Evolutionary conservation across 768 basidiomycete species (phyloP).

Genomic region (Stropharia rugosoannulata): DNA sequence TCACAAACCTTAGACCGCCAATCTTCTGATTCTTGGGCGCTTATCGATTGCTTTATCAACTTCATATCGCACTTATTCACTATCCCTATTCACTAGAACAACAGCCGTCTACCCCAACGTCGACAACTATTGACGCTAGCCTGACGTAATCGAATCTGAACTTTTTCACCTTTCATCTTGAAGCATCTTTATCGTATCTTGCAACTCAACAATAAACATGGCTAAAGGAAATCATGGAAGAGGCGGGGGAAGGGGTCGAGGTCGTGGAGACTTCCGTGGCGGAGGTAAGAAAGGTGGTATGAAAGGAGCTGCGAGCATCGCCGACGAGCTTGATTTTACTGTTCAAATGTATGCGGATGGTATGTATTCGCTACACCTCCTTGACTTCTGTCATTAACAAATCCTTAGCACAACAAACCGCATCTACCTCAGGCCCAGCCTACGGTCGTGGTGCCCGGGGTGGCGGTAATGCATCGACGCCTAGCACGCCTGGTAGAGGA

Average conservation of each 20-base stretch:
- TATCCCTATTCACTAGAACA: too few relatives aligned
- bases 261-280: constrained; percentile 13
- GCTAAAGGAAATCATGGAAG: constrained; percentile 8
- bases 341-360: constrained; percentile 23
- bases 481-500: constrained; percentile 19
- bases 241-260: constrained; percentile 9
- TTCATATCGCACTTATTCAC: too few relatives aligned
- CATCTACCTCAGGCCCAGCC: constrained; percentile 14
- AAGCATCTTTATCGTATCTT: too few relatives aligned
- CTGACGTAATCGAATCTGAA: too few relatives aligned
- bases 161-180: too few relatives aligned
- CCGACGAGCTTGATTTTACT: constrained; percentile 23
- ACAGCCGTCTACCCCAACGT: too few relatives aligned
- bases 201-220: neutral
- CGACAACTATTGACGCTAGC: too few relatives aligned
- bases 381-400: neutral
- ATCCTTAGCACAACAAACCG: neutral
- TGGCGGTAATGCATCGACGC: constrained; percentile 13
- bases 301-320: constrained; percentile 7
- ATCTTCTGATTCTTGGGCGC: too few relatives aligned
- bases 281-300: constrained; percentile 7
- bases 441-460: constrained; percentile 24
- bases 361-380: constrained; percentile 9
- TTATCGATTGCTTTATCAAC: too few relatives aligned
- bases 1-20: too few relatives aligned